These are phyloP conservation scores for Lepidium didymum DNA, from an alignment of 345 rosid species.

Conservation along the genomic window DNA sequence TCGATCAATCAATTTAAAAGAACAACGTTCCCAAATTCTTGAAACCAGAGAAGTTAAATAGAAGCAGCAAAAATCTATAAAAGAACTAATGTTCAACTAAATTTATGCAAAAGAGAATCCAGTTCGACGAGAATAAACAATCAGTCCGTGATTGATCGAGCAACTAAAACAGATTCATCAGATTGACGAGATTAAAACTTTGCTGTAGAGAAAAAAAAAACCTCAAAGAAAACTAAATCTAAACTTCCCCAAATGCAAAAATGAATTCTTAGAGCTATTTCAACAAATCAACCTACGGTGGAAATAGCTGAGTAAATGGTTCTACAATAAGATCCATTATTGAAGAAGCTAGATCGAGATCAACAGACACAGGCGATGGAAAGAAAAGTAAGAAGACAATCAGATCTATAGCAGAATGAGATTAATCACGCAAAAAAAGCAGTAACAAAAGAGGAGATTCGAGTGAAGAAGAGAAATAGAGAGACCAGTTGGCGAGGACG, in stretches of 20 bases:
- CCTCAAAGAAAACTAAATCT: background rate
- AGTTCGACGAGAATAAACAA: no score
- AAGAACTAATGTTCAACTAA: background rate
- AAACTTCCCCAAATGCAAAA: background rate
- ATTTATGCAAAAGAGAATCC: no score
- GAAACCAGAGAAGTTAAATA: background rate
- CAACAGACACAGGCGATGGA: background rate
- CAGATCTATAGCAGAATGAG: background rate
- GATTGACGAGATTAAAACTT: background rate
- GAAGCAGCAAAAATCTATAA: background rate
- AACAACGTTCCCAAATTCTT: background rate
- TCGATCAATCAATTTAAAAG: background rate
- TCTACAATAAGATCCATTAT: background rate
- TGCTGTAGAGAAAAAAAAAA: background rate
- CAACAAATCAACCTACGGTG: background rate
- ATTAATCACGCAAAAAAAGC: background rate
- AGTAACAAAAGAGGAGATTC: background rate
- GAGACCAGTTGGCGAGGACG: constrained; percentile 17
- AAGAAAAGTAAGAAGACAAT: background rate
- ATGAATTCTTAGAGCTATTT: background rate
- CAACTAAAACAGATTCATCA: background rate
- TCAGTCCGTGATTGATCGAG: no score
- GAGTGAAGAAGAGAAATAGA: background rate
- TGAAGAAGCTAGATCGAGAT: constrained; percentile 3
- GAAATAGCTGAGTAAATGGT: background rate